A percentile compares a stretch with the other conserved stretches of the same genome.
phyloP scores from a whole-genome alignment of 2,329 filamentous ascomycete genomes.

The Penicillium frequentans region DNA sequence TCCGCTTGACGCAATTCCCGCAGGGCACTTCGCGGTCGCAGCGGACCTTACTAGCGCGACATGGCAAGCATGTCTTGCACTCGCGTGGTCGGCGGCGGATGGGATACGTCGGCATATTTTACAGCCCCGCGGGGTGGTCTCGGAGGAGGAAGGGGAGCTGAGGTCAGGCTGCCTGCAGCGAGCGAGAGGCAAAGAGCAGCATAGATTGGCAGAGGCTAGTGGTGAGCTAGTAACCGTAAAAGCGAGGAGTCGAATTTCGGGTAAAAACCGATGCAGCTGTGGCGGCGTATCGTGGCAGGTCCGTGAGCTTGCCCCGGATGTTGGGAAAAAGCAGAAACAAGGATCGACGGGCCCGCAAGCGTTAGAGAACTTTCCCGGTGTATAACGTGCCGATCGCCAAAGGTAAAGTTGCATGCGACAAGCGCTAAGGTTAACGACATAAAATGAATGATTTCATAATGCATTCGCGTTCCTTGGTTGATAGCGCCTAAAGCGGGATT shows the following conservation, averaged over 20 bases:
- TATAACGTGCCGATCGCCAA: constrained; percentile 7
- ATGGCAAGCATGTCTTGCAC: constrained; percentile 51
- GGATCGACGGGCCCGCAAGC: background rate
- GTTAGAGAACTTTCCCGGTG: background rate
- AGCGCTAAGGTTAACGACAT: background rate
- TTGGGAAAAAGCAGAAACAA: background rate
- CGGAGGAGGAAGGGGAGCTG: constrained; percentile 5
- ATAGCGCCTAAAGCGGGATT: background rate
- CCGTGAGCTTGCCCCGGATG: constrained; percentile 4
- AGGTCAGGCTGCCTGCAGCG: constrained; percentile 12
- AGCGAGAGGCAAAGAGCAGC: constrained; percentile 13
- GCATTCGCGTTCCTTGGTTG: constrained; percentile 9
- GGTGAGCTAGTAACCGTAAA: background rate
- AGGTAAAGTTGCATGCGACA: background rate
- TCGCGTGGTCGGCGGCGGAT: constrained; percentile 38
- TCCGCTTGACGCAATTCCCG: constrained; percentile 43
- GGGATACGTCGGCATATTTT: constrained; percentile 34
- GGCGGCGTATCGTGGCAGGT: background rate
- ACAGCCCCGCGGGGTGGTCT: constrained; percentile 14
- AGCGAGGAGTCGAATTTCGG: constrained; percentile 3
- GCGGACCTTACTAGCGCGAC: constrained; percentile 53
- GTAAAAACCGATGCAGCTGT: background rate
- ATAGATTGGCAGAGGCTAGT: constrained; percentile 6
- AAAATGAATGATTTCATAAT: constrained; percentile 22
- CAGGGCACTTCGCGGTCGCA: constrained; percentile 45